phyloP scores from a whole-genome alignment of 129 eudicot species.

The Arctium minus region DNA sequence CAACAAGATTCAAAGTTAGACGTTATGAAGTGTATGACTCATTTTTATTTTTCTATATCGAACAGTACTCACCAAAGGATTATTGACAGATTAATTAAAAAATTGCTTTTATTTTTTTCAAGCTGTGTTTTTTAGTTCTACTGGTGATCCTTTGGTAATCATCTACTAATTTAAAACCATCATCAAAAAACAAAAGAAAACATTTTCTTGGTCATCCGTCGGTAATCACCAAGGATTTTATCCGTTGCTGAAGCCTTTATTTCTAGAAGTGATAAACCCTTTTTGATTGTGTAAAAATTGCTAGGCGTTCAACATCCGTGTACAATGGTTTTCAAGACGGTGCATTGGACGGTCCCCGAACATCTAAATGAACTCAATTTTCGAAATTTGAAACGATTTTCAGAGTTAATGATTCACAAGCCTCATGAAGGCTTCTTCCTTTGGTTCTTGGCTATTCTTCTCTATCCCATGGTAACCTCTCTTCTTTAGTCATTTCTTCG shows the following conservation, averaged over 20 bases:
- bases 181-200: too few relatives aligned
- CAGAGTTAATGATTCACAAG: conserved; percentile 50
- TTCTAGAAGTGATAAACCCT: neutral
- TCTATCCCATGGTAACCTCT: conserved; percentile 49
- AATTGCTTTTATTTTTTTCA: too few relatives aligned
- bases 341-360: conserved; percentile 45
- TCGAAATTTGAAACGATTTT: conserved; percentile 33
- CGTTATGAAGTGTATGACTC: neutral
- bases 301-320: conserved; percentile 48
- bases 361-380: conserved; percentile 11
- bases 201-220: neutral
- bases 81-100: neutral
- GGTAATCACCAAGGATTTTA: neutral
- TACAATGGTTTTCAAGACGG: conserved; percentile 37
- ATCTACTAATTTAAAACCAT: too few relatives aligned
- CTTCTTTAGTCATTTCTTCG: neutral
- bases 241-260: neutral
- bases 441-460: conserved; percentile 34
- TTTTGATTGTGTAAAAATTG: neutral
- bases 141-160: too few relatives aligned
- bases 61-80: neutral
- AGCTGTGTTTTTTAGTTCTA: neutral
- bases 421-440: conserved; percentile 50
- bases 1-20: too few relatives aligned
- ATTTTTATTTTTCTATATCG: neutral